Conservation (phyloP, 2,329 filamentous ascomycete species). For the Volutella citrinella region DNA sequence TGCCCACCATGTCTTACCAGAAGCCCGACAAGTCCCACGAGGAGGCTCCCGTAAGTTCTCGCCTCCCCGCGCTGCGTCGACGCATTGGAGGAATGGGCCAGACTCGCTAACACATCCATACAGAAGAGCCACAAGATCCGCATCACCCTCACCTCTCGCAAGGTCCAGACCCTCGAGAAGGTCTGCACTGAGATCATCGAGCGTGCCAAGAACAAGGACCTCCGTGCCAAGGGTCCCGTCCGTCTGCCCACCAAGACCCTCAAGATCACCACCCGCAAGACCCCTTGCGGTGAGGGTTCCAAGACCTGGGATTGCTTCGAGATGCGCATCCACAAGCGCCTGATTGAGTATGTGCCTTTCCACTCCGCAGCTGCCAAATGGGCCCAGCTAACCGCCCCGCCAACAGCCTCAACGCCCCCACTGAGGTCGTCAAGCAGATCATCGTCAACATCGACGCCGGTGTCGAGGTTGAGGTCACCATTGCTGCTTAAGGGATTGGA, state of each 20-base stretch:
- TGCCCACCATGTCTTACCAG: constrained; percentile 83
- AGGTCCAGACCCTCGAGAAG: constrained; percentile 95
- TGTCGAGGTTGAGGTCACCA: constrained; percentile 91
- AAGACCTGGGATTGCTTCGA: constrained; percentile 99
- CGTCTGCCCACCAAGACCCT: constrained; percentile 96
- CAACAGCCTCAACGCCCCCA: constrained; percentile 82
- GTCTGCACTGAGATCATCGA: constrained; percentile 98
- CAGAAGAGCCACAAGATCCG: constrained; percentile 96
- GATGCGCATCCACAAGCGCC: constrained; percentile 99
- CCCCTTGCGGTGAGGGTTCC: constrained; percentile 97
- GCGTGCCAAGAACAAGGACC: constrained; percentile 97
- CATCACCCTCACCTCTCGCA: constrained; percentile 94
- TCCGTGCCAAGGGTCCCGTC: constrained; percentile 97
- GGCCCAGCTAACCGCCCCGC: constrained; percentile 13
- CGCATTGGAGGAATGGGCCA: constrained; percentile 1
- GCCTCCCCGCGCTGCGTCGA: neutral
- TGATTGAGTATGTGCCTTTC: constrained; percentile 78
- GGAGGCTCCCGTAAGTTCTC: constrained; percentile 72
- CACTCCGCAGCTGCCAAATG: too few relatives aligned
- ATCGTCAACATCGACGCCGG: constrained; percentile 94
- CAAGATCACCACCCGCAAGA: constrained; percentile 97
- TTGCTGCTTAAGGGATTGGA: constrained; percentile 64
- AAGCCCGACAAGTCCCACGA: constrained; percentile 93
- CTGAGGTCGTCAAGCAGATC: constrained; percentile 96
- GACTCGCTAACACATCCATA: constrained; percentile 57